Evolutionary conservation across 306 rosid genomes (phyloP), one percentile per base, ranked within the genome.

Genomic region (Ammopiptanthus mongolicus): DNA sequence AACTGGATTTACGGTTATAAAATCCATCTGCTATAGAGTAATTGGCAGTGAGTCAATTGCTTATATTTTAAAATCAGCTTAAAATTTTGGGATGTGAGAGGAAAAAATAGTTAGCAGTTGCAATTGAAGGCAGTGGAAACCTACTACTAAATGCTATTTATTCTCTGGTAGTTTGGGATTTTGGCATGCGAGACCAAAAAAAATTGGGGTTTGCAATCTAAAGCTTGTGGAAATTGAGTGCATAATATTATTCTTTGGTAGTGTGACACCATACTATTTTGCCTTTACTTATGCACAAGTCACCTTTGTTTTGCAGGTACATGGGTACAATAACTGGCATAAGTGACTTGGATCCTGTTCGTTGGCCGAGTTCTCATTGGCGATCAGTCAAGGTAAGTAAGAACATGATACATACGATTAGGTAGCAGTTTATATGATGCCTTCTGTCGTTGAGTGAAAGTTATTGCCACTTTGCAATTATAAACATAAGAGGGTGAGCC

Each of bases 261-360:
- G 58, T 48, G 18, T 23, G 57, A 70, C 9, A 51, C 28, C 50
- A 28, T 67, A 15, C 19, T 47, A 29, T 61, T 33, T 66, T 72
- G 21, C 74, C n/a, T n/a, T n/a, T n/a, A n/a, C 33, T 74, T 44
- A 72, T 62, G 19, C 39, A 10, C 3, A 25, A 34, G 58, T 71
- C 37, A 44, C 63, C 29, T 73, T 15, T 55, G 33, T 76, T 36
- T 80, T 83, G 78, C 80, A 92, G 97, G 91, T 92, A 88, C 89
- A 92, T 89, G 96, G 97, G 97, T 77, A 92, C 97, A 0, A 92
- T 92, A 81, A 89, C 97, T 73, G 93, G 96, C 71, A 88, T 89
- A 86, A 76, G 90, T 80, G 97, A 92, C 66, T 67, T 89, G 83
- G 97, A 92, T 81, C 80, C 93, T 78, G 91, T 82, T 86, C 96